These are phyloP conservation scores for Pichia rugopelliculosa DNA, from an alignment of 805 yeast genomes.

Conservation along the genomic window DNA sequence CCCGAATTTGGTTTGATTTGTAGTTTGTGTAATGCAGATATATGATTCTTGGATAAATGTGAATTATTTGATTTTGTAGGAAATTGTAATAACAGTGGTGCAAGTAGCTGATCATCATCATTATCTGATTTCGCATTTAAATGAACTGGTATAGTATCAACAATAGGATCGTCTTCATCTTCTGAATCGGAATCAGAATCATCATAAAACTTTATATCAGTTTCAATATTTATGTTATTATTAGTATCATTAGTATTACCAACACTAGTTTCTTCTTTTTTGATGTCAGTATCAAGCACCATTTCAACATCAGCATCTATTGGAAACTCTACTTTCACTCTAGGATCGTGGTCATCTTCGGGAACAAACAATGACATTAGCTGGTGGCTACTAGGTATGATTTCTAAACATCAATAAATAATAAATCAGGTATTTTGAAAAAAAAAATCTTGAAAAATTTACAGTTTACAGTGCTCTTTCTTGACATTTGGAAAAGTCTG, in stretches of 20 bases:
- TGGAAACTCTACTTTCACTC: conserved; percentile 4
- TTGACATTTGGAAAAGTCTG: no score
- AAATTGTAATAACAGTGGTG: conserved; percentile 43
- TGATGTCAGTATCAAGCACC: background rate
- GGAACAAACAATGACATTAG: conserved; percentile 14
- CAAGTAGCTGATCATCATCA: conserved; percentile 18
- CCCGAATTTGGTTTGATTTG: conserved; percentile 52
- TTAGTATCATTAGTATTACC: conserved; percentile 2
- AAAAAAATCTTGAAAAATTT: background rate
- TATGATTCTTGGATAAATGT: conserved; percentile 3
- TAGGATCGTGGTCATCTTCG: background rate
- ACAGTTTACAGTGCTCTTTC: no score
- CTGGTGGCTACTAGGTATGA: background rate
- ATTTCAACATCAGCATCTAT: conserved; percentile 18
- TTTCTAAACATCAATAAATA: background rate
- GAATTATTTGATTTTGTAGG: conserved; percentile 43
- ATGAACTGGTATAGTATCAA: conserved; percentile 53
- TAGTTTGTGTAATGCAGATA: conserved; percentile 3
- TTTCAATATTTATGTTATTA: background rate
- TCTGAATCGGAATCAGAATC: conserved; percentile 16
- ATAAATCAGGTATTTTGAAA: background rate
- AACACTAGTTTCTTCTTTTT: background rate
- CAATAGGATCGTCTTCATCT: conserved; percentile 51
- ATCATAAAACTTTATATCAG: background rate
- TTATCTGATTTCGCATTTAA: conserved; percentile 21